Conservation (phyloP, 257 asterid species). For the Ophiorrhiza pumila region DNA sequence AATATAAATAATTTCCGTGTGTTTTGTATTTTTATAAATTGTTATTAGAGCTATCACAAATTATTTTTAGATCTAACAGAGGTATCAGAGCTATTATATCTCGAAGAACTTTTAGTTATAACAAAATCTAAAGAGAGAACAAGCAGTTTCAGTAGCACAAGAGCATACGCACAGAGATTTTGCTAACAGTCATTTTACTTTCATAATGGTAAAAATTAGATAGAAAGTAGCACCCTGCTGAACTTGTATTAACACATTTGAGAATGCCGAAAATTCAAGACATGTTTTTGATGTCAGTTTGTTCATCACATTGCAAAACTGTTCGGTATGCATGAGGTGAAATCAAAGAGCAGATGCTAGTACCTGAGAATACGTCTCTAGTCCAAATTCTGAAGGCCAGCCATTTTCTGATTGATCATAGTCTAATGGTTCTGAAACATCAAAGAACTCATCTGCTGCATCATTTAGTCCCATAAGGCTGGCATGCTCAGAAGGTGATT, state of each 20-base stretch:
- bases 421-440: conserved; percentile 86
- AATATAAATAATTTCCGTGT: no score
- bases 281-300: not conserved
- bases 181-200: not conserved
- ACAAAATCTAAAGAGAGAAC: no score
- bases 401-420: conserved; percentile 67
- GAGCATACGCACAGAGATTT: not conserved
- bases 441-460: conserved; percentile 86
- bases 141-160: not conserved
- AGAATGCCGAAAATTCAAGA: not conserved
- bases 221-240: not conserved
- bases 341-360: not conserved
- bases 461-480: conserved; percentile 88
- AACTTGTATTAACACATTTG: not conserved
- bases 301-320: not conserved
- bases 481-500: conserved; percentile 75
- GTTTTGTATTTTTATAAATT: no score
- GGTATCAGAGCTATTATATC: no score
- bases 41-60: no score
- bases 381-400: conserved; percentile 75
- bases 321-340: not conserved
- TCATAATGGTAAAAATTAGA: not conserved
- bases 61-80: no score
- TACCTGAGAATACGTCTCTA: conserved; percentile 74
- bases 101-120: no score